phyloP scores from a whole-genome alignment of 306 rosid species.

The Casuarina equisetifolia region DNA sequence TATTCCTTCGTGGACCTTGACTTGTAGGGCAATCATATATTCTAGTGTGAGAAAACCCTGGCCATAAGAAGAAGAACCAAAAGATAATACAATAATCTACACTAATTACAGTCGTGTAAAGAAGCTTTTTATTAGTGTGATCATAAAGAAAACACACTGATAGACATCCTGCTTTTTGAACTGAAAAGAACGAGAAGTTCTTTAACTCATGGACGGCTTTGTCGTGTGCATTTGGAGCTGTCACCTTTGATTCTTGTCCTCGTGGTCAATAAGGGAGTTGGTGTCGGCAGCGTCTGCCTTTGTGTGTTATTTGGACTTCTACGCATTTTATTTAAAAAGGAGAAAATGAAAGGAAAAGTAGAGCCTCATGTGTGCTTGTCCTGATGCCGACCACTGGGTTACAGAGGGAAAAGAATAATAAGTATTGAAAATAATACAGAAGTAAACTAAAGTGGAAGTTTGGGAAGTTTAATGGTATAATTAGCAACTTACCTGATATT shows the following conservation, averaged over 20 bases:
- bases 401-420: too few species aligned
- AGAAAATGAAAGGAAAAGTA: too few species aligned
- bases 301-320: neutral
- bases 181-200: neutral
- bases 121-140: neutral
- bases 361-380: too few species aligned
- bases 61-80: neutral
- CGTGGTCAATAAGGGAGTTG: neutral
- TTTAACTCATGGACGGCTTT: neutral
- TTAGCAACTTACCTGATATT: too few species aligned
- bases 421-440: neutral
- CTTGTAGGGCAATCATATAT: neutral
- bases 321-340: too few species aligned
- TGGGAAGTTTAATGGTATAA: too few species aligned
- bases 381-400: too few species aligned
- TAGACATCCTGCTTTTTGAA: neutral
- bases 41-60: neutral
- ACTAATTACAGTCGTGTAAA: too few species aligned
- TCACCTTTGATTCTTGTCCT: slow-evolving; percentile 1
- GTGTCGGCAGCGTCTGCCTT: slow-evolving; percentile 20
- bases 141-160: neutral
- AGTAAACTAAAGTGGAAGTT: too few species aligned
- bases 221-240: neutral
- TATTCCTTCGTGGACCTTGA: neutral
- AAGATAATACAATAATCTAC: neutral